Evolutionary conservation across 805 yeast genomes (phyloP), one percentile per base, ranked within the genome.

Genomic region (Ogataea trehalophila): DNA sequence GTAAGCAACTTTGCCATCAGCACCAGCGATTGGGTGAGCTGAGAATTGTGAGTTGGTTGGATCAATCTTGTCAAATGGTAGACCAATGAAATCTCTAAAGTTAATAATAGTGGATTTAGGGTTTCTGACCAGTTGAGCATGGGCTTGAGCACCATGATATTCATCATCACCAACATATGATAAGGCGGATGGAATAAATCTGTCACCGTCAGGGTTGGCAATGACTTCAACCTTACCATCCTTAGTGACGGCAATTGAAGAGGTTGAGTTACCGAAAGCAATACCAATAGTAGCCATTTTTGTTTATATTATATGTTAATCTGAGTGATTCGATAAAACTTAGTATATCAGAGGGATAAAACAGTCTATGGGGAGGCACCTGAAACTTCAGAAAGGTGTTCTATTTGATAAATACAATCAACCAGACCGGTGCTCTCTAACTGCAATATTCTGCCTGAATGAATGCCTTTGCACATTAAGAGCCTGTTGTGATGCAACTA

Each of bases 141-240:
- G 73, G 49, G 98, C 99, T 74, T 94, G 98, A 50, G 89, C 85
- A 51, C 99, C 99, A 66, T 94, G 97, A 73, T 88, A 94, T 74
- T 94, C 98, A 67, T 94, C 98, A 47, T 78, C 85, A 51, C 95
- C 97, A 49, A 90, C 90, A 67, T 91, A 94, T 17, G 97, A 82
- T 52, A 94, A 77, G 50, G 87, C 86, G 29, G 98, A 86, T 52
- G 98, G 96, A 66, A 94, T 94, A 51, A 92, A 79, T 74, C 98
- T 88, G 73, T 94, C 98, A 69, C 99, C 99, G 65, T 94, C 99
- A 58, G 95, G 97, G 81, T 94, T 92, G 58, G 99, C 99, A 68
- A 94, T 92, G 57, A 94, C 96, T 65, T 94, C 97, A 54, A 89
- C 94, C 67, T 85, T 87, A 53, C 97, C 97, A 62, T 92, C 97